Base-by-base conservation (phyloP, 805 yeast species). In the Wickerhamiella musiphila region DNA sequence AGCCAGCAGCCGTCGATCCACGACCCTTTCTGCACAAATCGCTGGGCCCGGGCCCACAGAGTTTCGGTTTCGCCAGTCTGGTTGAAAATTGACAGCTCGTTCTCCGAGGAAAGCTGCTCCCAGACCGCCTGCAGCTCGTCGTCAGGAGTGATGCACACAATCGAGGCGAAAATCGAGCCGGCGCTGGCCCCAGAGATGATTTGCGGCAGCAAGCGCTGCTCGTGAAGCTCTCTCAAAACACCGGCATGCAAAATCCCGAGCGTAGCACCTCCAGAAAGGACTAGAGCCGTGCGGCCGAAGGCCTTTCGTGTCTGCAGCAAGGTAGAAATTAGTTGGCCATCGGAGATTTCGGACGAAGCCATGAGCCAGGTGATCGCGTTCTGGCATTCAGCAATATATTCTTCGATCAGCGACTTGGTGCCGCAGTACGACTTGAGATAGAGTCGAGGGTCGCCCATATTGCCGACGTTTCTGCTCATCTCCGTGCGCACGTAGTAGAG, bases 231-330 rank as follows among this genome's bases (percentile, higher is more conserved):
- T 4, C 81, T 71, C 28, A 86, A 57, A 0, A 90, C 94, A 1
- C 99, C 99, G 36, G 83, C 78, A 43, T 86, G 96, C 39, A 84
- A 72, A 31, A 86, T 56, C 0, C 96, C 98, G 57, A 86, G 78
- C 4, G 93, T 78, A 2, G 93, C 83, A 2, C 99, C 99, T 2
- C 99, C 99, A 29, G 93, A 76, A 33, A 90, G 63, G n/a, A 92
- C 82, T 18, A 90, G 58, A 0, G 96, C 98, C 0, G 96, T 84
- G 34, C 94, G 64, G 1, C 99, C 99, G 32, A 79, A 79, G 46
- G 84, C 82, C 51, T 78, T 78, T 37, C 94, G 63, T 0, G 95
- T 79, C 49, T 86, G 93, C 24, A 78, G 68, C 21, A 86, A 58
- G 66, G 79, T 78, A 2, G 78, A 78, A 35, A 86, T 57, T 11